A percentile compares a stretch with the other conserved stretches of the same genome.
These are phyloP conservation scores for Spirogloea muscicola DNA, from an alignment of 139 green algal species.

Conservation along the genomic window DNA sequence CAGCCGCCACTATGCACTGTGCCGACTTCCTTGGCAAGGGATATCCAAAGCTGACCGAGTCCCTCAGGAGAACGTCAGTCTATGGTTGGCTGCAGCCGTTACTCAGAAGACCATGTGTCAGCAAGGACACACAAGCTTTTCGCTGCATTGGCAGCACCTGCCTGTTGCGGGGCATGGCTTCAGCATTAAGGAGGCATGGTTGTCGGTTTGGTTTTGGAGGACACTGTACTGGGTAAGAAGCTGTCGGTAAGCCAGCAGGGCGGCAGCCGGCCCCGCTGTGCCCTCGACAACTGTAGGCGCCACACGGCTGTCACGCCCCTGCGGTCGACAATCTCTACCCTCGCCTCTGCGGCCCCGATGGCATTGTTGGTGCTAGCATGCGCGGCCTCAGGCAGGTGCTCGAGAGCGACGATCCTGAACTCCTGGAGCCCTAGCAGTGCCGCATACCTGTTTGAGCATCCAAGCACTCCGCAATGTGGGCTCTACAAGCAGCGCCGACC, in stretches of 20 bases:
- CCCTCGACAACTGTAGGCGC: not conserved
- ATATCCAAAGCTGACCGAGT: not conserved
- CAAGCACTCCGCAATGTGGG: no score
- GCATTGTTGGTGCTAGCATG: not conserved
- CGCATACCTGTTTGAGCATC: not conserved
- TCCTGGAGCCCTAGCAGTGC: not conserved
- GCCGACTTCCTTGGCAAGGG: no score
- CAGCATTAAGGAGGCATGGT: no score
- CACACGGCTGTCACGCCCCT: not conserved
- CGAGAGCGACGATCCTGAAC: not conserved
- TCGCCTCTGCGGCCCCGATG: not conserved
- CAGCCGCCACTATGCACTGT: no score
- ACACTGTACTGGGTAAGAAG: not conserved
- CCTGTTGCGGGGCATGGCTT: no score
- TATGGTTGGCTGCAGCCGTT: not conserved
- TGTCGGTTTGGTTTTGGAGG: not conserved
- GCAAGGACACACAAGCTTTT: no score
- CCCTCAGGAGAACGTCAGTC: not conserved
- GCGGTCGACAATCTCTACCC: not conserved
- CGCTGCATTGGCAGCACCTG: no score
- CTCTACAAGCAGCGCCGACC: not conserved
- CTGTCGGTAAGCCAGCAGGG: not conserved
- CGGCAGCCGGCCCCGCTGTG: not conserved
- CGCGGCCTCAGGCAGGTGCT: not conserved
- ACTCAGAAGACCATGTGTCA: no score